Percentiles rank a stretch among this genome's conserved stretches.
Evolutionary conservation across 371 early-diverging fungal genomes (phyloP).

Genomic region (Mycotypha africana): DNA sequence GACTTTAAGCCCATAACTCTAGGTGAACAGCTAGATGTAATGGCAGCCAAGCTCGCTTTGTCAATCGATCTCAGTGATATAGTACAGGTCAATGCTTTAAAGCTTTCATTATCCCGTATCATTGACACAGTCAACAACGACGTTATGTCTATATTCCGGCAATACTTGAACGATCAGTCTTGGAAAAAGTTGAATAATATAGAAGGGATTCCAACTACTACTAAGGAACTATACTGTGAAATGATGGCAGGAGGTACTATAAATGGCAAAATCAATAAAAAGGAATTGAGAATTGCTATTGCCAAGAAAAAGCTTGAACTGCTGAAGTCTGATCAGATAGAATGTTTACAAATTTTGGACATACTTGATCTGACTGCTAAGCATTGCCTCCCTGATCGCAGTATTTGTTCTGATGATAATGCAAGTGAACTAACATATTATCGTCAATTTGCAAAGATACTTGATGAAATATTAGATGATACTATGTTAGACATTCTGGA

Average conservation of each 20-base stretch:
- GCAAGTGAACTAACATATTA: constrained; percentile 14
- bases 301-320: constrained; percentile 6
- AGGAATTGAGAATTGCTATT: constrained; percentile 9
- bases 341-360: constrained; percentile 10
- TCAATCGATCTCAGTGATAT: constrained; percentile 10
- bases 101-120: constrained; percentile 13
- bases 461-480: constrained; percentile 10
- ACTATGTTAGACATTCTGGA: constrained; percentile 9
- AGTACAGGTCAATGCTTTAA: constrained; percentile 13
- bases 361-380: constrained; percentile 7
- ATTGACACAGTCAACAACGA: constrained; percentile 10
- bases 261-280: constrained; percentile 8
- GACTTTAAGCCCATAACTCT: constrained; percentile 10
- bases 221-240: constrained; percentile 11
- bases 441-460: constrained; percentile 12
- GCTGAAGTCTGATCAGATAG: constrained; percentile 9
- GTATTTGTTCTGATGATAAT: constrained; percentile 4
- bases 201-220: constrained; percentile 1
- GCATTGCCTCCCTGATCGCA: constrained; percentile 3
- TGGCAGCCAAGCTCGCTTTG: constrained; percentile 10
- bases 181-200: constrained; percentile 6
- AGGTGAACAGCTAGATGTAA: constrained; percentile 13
- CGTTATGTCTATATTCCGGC: constrained; percentile 9
- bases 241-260: constrained; percentile 7
- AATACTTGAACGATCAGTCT: constrained; percentile 5